Evolutionary conservation across 495 filamentous ascomycete genomes (phyloP), one percentile per base, ranked within the genome.

Genomic region (Eremomyces bilateralis): DNA sequence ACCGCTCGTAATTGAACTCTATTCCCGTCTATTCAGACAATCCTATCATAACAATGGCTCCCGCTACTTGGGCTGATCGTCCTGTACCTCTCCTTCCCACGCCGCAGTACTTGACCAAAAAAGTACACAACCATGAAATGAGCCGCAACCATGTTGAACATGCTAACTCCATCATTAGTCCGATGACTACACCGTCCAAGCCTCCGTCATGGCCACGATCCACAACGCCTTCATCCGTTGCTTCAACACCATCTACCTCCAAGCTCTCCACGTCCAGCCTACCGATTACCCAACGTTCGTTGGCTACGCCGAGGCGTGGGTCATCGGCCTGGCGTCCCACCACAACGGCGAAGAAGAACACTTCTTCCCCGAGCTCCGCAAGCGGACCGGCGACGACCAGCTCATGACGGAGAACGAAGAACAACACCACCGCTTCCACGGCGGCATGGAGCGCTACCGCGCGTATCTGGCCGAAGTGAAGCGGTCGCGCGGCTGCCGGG

Each of bases 181-280:
- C 19, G 45, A 47, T 21, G 39, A 34, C 20, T 44, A 32, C 19
- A 47, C 45, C 10, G 31, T 20, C 5, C 48, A 49, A 19, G 64
- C 67, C 4, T 65, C 65, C 11, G 62, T 69, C 43, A 72, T 72
- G 67, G 62, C 64, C 1, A 47, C 67, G 33, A 52, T 68, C 38
- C 61, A 72, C 51, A 72, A 72, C 49, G 56, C 59, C 24, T 65
- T 69, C 39, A 49, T 72, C 28, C 65, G 67, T 24, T 64, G 64
- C 39, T 65, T 60, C 49, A 72, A 72, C 50, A 64, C 63, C 35
- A 64, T 72, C 44, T 67, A 60, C 49, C 62, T 58, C 22, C 50
- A 49, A 54, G 55, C 49, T 35, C 47, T 43, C 21, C 49, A 42
- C 42, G 49, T 52, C 10, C 51, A 37, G 29, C 37, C 35, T 30